phyloP scores from a whole-genome alignment of 768 basidiomycete genomes.

The Mrakia gelida region DNA sequence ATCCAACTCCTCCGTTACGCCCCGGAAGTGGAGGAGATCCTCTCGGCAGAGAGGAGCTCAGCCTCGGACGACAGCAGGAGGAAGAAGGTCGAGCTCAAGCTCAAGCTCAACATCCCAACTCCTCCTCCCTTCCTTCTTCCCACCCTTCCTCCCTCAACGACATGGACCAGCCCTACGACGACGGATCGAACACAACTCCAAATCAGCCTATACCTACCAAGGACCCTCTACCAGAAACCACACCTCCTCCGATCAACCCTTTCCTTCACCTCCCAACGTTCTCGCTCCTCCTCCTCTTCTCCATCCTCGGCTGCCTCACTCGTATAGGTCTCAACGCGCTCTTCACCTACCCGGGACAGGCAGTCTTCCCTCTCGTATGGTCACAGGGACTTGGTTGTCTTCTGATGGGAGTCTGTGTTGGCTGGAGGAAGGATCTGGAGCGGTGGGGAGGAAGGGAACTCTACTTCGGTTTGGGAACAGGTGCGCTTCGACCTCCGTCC shows the following conservation, averaged over 20 bases:
- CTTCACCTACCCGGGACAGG: conserved; percentile 49
- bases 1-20: no score
- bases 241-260: neutral
- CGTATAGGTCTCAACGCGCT: conserved; percentile 28
- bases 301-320: conserved; percentile 25
- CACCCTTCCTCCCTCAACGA: no score
- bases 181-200: no score
- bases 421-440: conserved; percentile 64
- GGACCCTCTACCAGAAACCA: neutral
- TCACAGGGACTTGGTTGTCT: conserved; percentile 82
- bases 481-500: conserved; percentile 13
- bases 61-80: no score
- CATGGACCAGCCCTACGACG: no score
- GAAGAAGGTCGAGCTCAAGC: no score
- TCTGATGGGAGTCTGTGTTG: conserved; percentile 78
- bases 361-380: conserved; percentile 79
- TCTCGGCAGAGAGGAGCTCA: no score
- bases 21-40: no score
- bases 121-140: no score
- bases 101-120: no score
- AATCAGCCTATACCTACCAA: no score
- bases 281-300: conserved; percentile 20
- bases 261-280: neutral
- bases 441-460: conserved; percentile 56
- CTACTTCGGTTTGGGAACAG: conserved; percentile 27